Evolutionary conservation across 768 basidiomycete genomes (phyloP).

Genomic region (Lanmaoa pseudosensibilis): DNA sequence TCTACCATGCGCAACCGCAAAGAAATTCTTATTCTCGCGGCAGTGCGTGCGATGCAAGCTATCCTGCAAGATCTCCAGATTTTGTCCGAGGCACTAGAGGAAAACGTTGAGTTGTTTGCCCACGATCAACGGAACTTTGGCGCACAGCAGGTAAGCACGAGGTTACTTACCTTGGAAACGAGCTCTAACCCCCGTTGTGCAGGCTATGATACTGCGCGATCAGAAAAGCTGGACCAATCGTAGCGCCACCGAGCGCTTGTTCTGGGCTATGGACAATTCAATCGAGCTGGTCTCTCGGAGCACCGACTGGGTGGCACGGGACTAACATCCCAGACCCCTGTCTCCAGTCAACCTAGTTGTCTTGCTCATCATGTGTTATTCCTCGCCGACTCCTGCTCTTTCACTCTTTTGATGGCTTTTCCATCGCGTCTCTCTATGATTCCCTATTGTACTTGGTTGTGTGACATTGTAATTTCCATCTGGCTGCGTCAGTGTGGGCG

Average conservation of each 20-base stretch:
- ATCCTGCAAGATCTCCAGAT: slow-evolving; percentile 86
- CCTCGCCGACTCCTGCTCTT: background rate
- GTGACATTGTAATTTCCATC: slow-evolving; percentile 24
- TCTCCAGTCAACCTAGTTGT: background rate
- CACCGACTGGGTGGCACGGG: slow-evolving; percentile 82
- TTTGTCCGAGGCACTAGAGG: slow-evolving; percentile 83
- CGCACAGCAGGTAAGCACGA: slow-evolving; percentile 80
- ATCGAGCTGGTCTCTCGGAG: slow-evolving; percentile 84
- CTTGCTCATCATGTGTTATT: slow-evolving; percentile 13
- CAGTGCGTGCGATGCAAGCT: slow-evolving; percentile 80
- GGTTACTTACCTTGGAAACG: background rate
- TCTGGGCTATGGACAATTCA: slow-evolving; percentile 91
- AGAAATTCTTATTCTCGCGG: slow-evolving; percentile 69
- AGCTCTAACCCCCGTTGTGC: slow-evolving; percentile 1
- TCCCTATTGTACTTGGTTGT: slow-evolving; percentile 21
- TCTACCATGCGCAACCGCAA: slow-evolving; percentile 66
- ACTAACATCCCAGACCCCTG: slow-evolving; percentile 37
- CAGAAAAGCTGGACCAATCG: slow-evolving; percentile 95
- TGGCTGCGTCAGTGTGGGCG: slow-evolving; percentile 14
- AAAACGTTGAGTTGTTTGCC: slow-evolving; percentile 89
- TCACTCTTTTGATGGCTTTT: slow-evolving; percentile 11
- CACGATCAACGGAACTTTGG: slow-evolving; percentile 94
- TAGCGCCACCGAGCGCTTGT: slow-evolving; percentile 86
- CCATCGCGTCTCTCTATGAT: slow-evolving; percentile 1
- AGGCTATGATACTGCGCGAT: slow-evolving; percentile 96